Evolutionary conservation across 257 asterid species (phyloP), one percentile per base, ranked within the genome.

Genomic region (Gentiana macrophylla): DNA sequence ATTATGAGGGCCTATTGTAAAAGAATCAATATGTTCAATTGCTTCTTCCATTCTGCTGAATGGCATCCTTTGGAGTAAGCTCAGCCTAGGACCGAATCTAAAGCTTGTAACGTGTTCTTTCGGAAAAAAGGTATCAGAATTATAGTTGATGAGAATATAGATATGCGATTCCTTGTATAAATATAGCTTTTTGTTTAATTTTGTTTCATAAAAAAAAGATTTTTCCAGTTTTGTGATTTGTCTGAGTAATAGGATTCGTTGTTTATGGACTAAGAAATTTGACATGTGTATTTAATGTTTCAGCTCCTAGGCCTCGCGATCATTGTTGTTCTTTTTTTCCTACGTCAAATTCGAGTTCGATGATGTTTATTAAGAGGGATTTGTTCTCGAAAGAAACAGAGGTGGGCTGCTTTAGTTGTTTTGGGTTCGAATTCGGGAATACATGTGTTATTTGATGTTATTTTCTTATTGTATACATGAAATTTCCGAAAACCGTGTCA

Each of bases 351-450:
- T 41, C 9, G 6, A 41, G 46, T 41, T 32, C 62, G 55, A 51
- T 62, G 43, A 73, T 57, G 77, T 78, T 65, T 55, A 37, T 63
- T 49, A 77, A 67, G 73, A 73, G 75, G 59, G 71, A 68, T 76
- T 61, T 72, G 49, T 60, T 78, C 54, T 77, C 36, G 65, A 69
- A 70, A 69, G 79, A 70, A 45, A 57, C 73, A 11, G 83, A 71
- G 63, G 84, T 86, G 91, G 95, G 88, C 37, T 90, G 98, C 73
- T 86, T 86, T 66, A 84, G 88, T 61, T 90, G 96, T 78, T 90
- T 90, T 68, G 96, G 98, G 54, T 77, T 86, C 71, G 67, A 92
- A 37, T 74, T 80, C 68, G 55, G 71, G 32, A 74, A 15, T 15
- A 15, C 24, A 15, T 15, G 24, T 15, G 24, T 15, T 15, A 15